These are phyloP conservation scores for Aspergillus leporis DNA, from an alignment of 495 filamentous ascomycete genomes.

Conservation along the genomic window DNA sequence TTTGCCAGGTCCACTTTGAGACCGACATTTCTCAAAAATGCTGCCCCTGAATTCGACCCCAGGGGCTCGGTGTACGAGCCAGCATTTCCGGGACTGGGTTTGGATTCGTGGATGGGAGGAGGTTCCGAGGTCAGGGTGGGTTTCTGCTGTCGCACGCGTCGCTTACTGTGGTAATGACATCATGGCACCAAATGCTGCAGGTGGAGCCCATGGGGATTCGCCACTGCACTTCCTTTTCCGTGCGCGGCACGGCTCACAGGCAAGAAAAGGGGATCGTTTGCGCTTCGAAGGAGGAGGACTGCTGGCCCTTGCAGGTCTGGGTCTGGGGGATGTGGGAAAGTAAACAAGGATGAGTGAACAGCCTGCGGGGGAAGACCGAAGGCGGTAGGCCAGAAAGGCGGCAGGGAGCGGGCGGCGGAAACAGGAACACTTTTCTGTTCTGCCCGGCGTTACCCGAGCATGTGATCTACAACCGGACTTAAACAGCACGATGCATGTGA, in stretches of 20 bases:
- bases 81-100: neutral
- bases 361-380: neutral
- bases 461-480: neutral
- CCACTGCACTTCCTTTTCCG: slow-evolving; percentile 54
- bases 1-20: slow-evolving; percentile 48
- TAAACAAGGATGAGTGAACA: neutral
- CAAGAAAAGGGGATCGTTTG: slow-evolving; percentile 36
- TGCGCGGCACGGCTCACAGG: slow-evolving; percentile 50
- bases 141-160: neutral
- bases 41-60: slow-evolving; percentile 51
- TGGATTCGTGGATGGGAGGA: neutral
- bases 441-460: too few species aligned
- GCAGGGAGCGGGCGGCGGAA: neutral
- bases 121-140: slow-evolving; percentile 9
- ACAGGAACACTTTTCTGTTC: too few species aligned
- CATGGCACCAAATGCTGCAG: slow-evolving; percentile 48
- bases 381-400: neutral
- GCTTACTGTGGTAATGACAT: slow-evolving; percentile 35
- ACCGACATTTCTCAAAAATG: slow-evolving; percentile 50
- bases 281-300: slow-evolving; percentile 21
- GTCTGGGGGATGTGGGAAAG: neutral
- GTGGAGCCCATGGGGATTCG: slow-evolving; percentile 40
- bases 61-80: slow-evolving; percentile 31
- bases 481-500: neutral
- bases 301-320: neutral